Evolutionary conservation across 1,284 basidiomycete species (phyloP).

Genomic region (Moesziomyces antarcticus): DNA sequence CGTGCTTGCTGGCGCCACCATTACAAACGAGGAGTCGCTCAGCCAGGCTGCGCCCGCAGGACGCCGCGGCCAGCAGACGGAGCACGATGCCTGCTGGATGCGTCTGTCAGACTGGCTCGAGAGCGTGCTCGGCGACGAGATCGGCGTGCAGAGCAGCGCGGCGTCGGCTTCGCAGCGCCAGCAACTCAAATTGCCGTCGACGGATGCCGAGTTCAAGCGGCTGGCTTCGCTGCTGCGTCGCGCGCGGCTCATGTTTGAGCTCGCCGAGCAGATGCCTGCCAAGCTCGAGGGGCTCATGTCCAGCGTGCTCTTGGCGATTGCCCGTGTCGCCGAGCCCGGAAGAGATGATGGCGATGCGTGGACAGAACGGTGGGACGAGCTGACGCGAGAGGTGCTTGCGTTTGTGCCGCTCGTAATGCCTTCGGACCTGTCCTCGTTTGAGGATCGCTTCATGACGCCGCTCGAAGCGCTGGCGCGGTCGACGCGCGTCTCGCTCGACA

Average conservation of each 20-base stretch:
- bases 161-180: constrained; percentile 3
- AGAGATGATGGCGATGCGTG: constrained; percentile 12
- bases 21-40: constrained; percentile 47
- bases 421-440: constrained; percentile 14
- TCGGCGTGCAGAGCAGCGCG: constrained; percentile 19
- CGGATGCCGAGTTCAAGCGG: constrained; percentile 25
- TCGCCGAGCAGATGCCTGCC: constrained; percentile 40
- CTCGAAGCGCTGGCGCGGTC: constrained; percentile 21
- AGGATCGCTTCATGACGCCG: constrained; percentile 29
- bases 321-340: constrained; percentile 8
- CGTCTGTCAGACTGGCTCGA: constrained; percentile 49
- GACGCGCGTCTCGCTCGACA: constrained; percentile 25
- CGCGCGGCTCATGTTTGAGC: constrained; percentile 25
- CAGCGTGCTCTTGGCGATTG: constrained; percentile 26
- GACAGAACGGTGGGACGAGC: constrained; percentile 30
- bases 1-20: constrained; percentile 37
- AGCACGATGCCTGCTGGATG: constrained; percentile 46
- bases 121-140: constrained; percentile 46
- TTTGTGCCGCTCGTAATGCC: constrained; percentile 42
- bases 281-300: constrained; percentile 25
- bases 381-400: constrained; percentile 27
- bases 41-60: constrained; percentile 34
- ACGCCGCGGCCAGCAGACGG: constrained; percentile 18
- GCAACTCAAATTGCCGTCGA: constrained; percentile 24
- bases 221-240: constrained; percentile 22